Evolutionary conservation across 331 rosid genomes (phyloP).

Genomic region (Ulmus americana): DNA sequence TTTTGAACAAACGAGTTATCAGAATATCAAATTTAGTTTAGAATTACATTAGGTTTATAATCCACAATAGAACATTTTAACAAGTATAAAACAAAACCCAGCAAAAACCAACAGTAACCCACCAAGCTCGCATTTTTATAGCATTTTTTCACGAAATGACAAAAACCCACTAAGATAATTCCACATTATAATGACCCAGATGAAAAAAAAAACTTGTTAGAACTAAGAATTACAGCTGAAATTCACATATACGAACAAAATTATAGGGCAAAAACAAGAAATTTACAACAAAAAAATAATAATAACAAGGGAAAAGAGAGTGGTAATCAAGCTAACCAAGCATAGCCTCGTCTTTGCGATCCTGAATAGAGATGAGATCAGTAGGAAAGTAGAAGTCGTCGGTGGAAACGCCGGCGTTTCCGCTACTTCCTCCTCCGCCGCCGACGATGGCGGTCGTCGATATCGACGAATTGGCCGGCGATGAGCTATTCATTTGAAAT

Average conservation of each 20-base stretch:
- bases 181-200: too few species aligned
- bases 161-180: not conserved
- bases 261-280: not conserved
- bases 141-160: not conserved
- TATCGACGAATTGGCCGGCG: conserved; percentile 73
- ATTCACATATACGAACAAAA: not conserved
- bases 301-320: not conserved
- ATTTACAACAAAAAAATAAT: not conserved
- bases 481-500: conserved; percentile 50
- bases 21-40: not conserved
- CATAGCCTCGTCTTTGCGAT: conserved; percentile 50
- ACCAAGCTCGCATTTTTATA: too few species aligned
- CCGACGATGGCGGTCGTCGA: conserved; percentile 60
- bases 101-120: not conserved
- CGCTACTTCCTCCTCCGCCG: conserved; percentile 33
- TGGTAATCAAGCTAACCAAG: conserved; percentile 27
- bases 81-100: not conserved
- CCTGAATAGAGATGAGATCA: conserved; percentile 32
- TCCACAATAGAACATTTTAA: not conserved
- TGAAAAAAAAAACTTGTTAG: too few species aligned
- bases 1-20: too few species aligned
- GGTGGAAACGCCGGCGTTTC: conserved; percentile 42
- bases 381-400: conserved; percentile 60
- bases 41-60: not conserved
- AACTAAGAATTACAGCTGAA: too few species aligned